Conservation (phyloP, 176 grass and related monocot genomes). For the Carex kokanica region DNA sequence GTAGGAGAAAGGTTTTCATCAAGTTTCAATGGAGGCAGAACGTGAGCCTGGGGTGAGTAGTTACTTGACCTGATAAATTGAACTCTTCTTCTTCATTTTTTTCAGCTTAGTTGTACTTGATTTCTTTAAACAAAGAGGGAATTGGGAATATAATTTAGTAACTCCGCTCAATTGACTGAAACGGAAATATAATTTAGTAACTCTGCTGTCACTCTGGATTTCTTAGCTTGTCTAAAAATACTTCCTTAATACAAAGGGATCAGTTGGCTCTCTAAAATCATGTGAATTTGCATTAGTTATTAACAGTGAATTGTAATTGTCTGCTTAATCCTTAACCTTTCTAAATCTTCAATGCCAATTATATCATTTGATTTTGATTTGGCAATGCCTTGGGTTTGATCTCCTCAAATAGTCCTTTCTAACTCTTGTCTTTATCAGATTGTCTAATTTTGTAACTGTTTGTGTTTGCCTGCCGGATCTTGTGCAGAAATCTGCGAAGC, state of each 20-base stretch:
- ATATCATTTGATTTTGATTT: slow-evolving; percentile 6
- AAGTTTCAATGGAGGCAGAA: slow-evolving; percentile 15
- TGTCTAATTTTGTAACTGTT: not conserved
- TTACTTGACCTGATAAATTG: not conserved
- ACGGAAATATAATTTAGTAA: not conserved
- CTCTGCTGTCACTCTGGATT: not conserved
- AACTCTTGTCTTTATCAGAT: not conserved
- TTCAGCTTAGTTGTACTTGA: slow-evolving; percentile 1
- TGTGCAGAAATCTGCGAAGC: slow-evolving; percentile 69
- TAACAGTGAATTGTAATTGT: not conserved
- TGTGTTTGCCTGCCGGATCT: not conserved
- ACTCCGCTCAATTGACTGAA: not conserved
- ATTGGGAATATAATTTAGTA: not conserved
- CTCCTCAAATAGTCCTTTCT: not conserved
- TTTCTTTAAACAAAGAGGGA: not conserved
- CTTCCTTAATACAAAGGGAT: not conserved
- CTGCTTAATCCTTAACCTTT: not conserved
- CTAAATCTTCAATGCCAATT: not conserved
- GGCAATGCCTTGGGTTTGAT: not conserved
- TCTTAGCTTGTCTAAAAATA: not conserved
- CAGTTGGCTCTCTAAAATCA: not conserved
- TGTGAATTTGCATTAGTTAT: not conserved
- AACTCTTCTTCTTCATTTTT: not conserved
- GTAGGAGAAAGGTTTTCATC: not conserved
- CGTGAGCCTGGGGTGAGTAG: slow-evolving; percentile 19